A percentile compares a stretch with the other conserved stretches of the same genome.
These are phyloP conservation scores for Cicer cuneatum DNA, from an alignment of 306 rosid species.

Conservation along the genomic window DNA sequence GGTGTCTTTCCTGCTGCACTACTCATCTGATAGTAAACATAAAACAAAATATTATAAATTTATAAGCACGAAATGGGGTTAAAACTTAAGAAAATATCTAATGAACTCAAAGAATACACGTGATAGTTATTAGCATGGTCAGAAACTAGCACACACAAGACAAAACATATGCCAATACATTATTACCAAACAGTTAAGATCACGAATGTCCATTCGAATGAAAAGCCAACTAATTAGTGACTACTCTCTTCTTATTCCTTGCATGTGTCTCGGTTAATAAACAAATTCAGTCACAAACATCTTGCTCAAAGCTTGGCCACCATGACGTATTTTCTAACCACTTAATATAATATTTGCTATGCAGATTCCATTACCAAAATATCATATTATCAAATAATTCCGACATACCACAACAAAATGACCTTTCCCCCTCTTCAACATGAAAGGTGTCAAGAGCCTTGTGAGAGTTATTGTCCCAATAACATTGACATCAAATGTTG, in stretches of 20 bases:
- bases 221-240: conserved; percentile 11
- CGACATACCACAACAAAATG: conserved; percentile 95
- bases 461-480: conserved; percentile 91
- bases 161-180: conserved; percentile 19
- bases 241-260: conserved; percentile 16
- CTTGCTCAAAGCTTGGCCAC: conserved; percentile 31
- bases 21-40: conserved; percentile 74
- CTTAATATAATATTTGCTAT: conserved; percentile 16
- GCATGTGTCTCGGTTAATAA: conserved; percentile 32
- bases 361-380: conserved; percentile 37
- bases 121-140: conserved; percentile 11
- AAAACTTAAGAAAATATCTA: conserved; percentile 13
- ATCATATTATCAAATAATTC: conserved; percentile 34
- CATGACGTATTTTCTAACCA: conserved; percentile 31
- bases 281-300: conserved; percentile 33
- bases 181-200: conserved; percentile 33
- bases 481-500: conserved; percentile 88
- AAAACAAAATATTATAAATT: conserved; percentile 37
- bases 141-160: conserved; percentile 18
- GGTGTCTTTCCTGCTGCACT: conserved; percentile 96
- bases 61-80: conserved; percentile 33
- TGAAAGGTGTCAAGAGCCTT: conserved; percentile 77
- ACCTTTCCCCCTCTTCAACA: conserved; percentile 87
- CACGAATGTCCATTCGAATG: conserved; percentile 27
- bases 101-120: conserved; percentile 21